A percentile compares a stretch with the other conserved stretches of the same genome.
phyloP scores from a whole-genome alignment of 441 rosid genomes.

The Erysimum cheiri region DNA sequence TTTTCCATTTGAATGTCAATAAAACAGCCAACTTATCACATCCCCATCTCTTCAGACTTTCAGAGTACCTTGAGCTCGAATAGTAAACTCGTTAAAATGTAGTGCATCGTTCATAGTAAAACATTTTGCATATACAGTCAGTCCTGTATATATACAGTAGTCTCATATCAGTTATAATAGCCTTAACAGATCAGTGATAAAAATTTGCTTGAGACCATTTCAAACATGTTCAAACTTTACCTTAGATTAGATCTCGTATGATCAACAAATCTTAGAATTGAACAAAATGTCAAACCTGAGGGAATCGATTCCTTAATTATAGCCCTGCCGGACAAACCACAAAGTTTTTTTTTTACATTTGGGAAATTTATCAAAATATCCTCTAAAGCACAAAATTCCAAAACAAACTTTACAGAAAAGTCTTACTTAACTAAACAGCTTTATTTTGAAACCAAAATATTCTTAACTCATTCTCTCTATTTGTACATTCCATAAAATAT shows the following conservation, averaged over 20 bases:
- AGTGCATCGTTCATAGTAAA: neutral
- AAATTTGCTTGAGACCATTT: no score
- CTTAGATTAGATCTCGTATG: neutral
- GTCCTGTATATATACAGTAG: no score
- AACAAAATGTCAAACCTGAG: neutral
- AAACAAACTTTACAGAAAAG: constrained; percentile 6
- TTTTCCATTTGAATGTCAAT: neutral
- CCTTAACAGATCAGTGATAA: neutral
- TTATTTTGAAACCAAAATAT: neutral
- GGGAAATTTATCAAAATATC: constrained; percentile 11
- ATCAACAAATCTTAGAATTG: neutral
- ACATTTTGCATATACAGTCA: no score
- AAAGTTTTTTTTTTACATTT: no score
- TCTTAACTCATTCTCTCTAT: neutral
- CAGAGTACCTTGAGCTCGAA: neutral
- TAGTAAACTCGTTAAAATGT: neutral
- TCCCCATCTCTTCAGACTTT: no score
- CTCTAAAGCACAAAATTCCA: neutral
- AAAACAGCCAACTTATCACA: no score
- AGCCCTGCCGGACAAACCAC: neutral
- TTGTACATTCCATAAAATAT: constrained; percentile 3
- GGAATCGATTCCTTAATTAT: neutral
- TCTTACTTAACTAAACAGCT: constrained; percentile 28
- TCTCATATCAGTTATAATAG: neutral
- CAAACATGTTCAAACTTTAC: no score